Conservation (phyloP, 495 filamentous ascomycete species). For the Daldinia decipiens region DNA sequence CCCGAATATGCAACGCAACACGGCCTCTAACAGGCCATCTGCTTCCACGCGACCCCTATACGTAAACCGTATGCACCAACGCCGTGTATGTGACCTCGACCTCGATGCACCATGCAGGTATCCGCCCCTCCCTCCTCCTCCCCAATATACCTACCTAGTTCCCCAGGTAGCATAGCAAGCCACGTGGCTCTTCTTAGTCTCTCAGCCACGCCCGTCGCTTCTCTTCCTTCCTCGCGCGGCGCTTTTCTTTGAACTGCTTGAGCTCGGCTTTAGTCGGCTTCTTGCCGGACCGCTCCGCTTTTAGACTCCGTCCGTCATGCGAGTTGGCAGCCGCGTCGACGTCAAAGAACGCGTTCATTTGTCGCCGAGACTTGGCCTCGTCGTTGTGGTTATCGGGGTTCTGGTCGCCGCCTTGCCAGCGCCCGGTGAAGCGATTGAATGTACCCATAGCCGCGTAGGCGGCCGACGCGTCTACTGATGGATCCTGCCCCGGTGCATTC, state of each 20-base stretch:
- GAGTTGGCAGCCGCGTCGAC: constrained; percentile 96
- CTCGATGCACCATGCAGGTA: constrained; percentile 32
- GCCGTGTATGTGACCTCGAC: constrained; percentile 20
- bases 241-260: constrained; percentile 76
- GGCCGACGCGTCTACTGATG: constrained; percentile 46
- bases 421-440: constrained; percentile 94
- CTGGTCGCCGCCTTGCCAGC: constrained; percentile 79
- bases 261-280: constrained; percentile 87
- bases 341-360: constrained; percentile 96
- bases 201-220: constrained; percentile 90
- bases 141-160: neutral
- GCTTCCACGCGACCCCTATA: neutral
- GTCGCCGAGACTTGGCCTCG: constrained; percentile 85
- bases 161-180: neutral
- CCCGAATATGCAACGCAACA: constrained; percentile 30
- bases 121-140: constrained; percentile 16
- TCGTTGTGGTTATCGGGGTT: constrained; percentile 73
- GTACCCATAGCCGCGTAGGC: constrained; percentile 73
- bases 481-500: constrained; percentile 35
- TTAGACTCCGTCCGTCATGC: constrained; percentile 90
- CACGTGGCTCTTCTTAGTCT: constrained; percentile 63
- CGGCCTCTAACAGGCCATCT: neutral
- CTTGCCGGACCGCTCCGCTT: constrained; percentile 88
- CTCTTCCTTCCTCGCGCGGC: constrained; percentile 85
- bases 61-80: constrained; percentile 24